Percentiles rank a stretch among this genome's conserved stretches.
These are phyloP conservation scores for Amauroascus verrucosus DNA, from an alignment of 2,329 filamentous ascomycete species.

Conservation along the genomic window DNA sequence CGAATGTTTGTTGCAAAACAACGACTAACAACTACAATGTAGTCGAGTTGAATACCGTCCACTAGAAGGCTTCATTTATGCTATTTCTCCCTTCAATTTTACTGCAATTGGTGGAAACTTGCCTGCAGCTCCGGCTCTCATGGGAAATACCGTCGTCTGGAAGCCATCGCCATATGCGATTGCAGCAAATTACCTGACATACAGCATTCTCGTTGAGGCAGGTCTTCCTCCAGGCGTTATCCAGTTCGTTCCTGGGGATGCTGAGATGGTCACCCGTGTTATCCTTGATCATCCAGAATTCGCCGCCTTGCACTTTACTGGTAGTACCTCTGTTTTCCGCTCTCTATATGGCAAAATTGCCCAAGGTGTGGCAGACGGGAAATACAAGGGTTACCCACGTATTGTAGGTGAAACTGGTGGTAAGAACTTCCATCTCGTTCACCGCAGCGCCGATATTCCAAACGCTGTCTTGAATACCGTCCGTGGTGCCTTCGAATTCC, in stretches of 20 bases:
- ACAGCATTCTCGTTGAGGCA: conserved; percentile 82
- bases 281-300: conserved; percentile 71
- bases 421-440: conserved; percentile 86
- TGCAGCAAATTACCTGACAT: conserved; percentile 81
- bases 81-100: conserved; percentile 92
- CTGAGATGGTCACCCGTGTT: conserved; percentile 68
- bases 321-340: conserved; percentile 84
- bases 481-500: conserved; percentile 80
- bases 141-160: conserved; percentile 94
- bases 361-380: conserved; percentile 65
- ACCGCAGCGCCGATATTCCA: conserved; percentile 63
- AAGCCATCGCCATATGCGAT: conserved; percentile 88
- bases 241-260: conserved; percentile 84
- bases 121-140: conserved; percentile 67
- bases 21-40: conserved; percentile 11
- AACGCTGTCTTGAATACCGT: conserved; percentile 76
- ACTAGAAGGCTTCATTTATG: conserved; percentile 91
- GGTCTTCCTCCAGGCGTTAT: conserved; percentile 83
- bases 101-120: conserved; percentile 89
- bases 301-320: conserved; percentile 88
- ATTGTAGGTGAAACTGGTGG: conserved; percentile 86
- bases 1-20: background rate
- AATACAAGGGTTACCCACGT: conserved; percentile 74
- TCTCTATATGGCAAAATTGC: conserved; percentile 80
- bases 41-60: conserved; percentile 74